phyloP scores from a whole-genome alignment of 192 early-diverging fungal genomes.

The Kappamyces sp. region DNA sequence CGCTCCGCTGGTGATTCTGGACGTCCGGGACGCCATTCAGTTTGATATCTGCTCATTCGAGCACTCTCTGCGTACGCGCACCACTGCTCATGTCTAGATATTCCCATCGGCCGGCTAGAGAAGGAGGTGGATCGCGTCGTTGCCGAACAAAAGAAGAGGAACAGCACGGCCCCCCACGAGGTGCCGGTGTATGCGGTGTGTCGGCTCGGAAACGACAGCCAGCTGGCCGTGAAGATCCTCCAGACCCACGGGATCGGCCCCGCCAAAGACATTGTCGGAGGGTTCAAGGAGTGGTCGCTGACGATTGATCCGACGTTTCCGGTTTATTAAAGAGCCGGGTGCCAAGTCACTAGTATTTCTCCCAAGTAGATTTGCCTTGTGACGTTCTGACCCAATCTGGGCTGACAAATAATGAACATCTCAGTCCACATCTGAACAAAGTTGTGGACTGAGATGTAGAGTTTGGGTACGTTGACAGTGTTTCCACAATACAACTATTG shows the following conservation, averaged over 20 bases:
- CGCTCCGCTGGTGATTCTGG: constrained; percentile 70
- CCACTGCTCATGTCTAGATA: constrained; percentile 25
- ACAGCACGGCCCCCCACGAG: constrained; percentile 20
- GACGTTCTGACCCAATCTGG: too few species aligned
- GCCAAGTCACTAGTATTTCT: too few species aligned
- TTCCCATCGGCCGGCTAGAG: constrained; percentile 35
- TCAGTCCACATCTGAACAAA: too few species aligned
- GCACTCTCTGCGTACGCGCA: constrained; percentile 32
- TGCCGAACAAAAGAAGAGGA: constrained; percentile 1
- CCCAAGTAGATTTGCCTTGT: too few species aligned
- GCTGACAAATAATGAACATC: too few species aligned
- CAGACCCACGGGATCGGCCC: constrained; percentile 53
- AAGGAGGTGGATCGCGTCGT: constrained; percentile 15
- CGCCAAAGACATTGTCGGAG: constrained; percentile 77
- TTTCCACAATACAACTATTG: too few species aligned
- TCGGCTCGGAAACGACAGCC: constrained; percentile 83
- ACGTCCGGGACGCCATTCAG: constrained; percentile 81
- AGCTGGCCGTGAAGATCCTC: constrained; percentile 74
- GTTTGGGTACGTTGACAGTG: too few species aligned
- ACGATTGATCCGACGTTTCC: constrained; percentile 77
- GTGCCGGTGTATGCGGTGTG: constrained; percentile 74
- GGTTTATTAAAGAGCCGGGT: constrained; percentile 37
- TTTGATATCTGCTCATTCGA: constrained; percentile 78
- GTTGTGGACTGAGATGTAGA: too few species aligned
- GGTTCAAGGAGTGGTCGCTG: constrained; percentile 68